These are phyloP conservation scores for Chlorella sp. DNA, from an alignment of 139 green algal genomes.

Conservation along the genomic window DNA sequence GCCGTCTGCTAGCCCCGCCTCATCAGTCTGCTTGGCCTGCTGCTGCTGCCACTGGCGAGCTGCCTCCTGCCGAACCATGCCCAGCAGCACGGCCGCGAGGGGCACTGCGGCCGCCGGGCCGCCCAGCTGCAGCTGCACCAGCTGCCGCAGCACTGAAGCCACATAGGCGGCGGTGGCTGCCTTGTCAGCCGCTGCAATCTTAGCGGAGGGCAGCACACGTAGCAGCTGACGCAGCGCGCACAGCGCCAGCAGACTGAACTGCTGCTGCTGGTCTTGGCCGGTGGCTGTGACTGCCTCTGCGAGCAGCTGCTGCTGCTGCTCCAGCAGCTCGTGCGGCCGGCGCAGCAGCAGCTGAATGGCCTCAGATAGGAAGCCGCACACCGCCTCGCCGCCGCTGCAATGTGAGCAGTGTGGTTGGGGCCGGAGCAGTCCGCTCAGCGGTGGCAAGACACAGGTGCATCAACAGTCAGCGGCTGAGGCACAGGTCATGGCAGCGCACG, in stretches of 20 bases:
- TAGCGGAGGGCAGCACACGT: constrained; percentile 47
- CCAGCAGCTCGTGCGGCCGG: constrained; percentile 51
- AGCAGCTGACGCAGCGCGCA: constrained; percentile 49
- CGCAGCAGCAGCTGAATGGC: constrained; percentile 41
- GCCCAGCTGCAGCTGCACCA: constrained; percentile 32
- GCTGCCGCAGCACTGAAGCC: constrained; percentile 5
- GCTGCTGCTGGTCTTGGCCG: background rate
- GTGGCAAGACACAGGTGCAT: no score
- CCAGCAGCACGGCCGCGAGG: constrained; percentile 27
- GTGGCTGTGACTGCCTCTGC: background rate
- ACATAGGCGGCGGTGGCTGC: constrained; percentile 38
- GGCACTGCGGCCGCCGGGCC: background rate
- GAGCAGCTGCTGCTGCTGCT: constrained; percentile 44
- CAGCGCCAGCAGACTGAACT: constrained; percentile 51
- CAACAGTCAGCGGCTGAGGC: no score
- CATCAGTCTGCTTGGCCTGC: background rate
- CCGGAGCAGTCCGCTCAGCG: background rate
- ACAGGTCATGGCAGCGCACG: no score
- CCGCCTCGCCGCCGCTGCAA: constrained; percentile 13
- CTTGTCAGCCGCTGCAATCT: constrained; percentile 40
- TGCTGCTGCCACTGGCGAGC: background rate
- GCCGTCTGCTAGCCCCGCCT: background rate
- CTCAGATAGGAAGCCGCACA: constrained; percentile 52
- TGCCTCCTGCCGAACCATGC: constrained; percentile 16
- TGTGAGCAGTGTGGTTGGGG: no score